phyloP scores from a whole-genome alignment of 2,329 filamentous ascomycete genomes.

The Aspergillus jensenii region DNA sequence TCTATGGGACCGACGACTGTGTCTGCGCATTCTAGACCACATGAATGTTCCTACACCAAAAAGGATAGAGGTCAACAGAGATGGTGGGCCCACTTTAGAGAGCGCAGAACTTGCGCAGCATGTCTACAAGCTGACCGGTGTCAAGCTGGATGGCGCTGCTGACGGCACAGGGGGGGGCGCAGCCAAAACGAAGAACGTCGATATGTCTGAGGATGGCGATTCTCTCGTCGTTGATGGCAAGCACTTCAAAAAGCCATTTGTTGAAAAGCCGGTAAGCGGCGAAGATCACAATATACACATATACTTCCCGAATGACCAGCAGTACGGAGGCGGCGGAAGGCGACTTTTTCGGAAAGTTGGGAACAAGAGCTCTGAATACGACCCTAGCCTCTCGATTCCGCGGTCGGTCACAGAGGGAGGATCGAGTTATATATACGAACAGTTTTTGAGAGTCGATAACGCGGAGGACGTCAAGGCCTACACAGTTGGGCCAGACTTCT shows the following conservation, averaged over 20 bases:
- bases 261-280: constrained; percentile 96
- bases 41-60: constrained; percentile 87
- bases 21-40: constrained; percentile 81
- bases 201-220: constrained; percentile 87
- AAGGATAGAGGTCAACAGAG: constrained; percentile 85
- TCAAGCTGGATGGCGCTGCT: constrained; percentile 69
- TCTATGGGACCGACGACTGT: constrained; percentile 91
- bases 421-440: constrained; percentile 93
- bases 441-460: constrained; percentile 95
- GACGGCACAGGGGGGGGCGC: constrained; percentile 64
- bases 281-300: constrained; percentile 99
- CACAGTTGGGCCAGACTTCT: constrained; percentile 88
- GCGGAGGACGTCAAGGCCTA: constrained; percentile 98
- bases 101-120: constrained; percentile 78
- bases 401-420: constrained; percentile 76
- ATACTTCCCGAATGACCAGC: constrained; percentile 75
- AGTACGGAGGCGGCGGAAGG: constrained; percentile 82
- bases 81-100: constrained; percentile 80
- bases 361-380: constrained; percentile 97
- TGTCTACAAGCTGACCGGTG: constrained; percentile 75
- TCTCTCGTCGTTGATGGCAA: constrained; percentile 83
- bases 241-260: constrained; percentile 84
- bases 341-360: constrained; percentile 95
- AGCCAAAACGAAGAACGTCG: constrained; percentile 64
- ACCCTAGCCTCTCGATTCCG: constrained; percentile 72